Percentiles rank a stretch among this genome's conserved stretches.
phyloP scores from a whole-genome alignment of 2,329 filamentous ascomycete genomes.

The Colletotrichum aenigma region DNA sequence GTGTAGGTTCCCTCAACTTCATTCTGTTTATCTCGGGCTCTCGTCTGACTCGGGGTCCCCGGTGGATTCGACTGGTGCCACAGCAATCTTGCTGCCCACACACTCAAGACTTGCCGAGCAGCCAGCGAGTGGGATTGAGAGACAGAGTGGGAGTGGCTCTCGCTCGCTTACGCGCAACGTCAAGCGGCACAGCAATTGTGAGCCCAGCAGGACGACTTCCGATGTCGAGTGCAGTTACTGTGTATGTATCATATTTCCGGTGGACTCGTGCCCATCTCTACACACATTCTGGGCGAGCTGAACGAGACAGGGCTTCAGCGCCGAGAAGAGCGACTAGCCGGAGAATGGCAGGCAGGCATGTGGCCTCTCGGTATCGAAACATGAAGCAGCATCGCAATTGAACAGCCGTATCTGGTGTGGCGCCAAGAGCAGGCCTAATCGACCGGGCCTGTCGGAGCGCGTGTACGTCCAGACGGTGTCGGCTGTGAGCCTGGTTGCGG shows the following conservation, averaged over 20 bases:
- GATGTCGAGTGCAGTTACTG: not conserved
- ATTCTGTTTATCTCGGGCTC: slow-evolving; percentile 7
- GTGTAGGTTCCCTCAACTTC: slow-evolving; percentile 15
- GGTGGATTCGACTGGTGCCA: slow-evolving; percentile 18
- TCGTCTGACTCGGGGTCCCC: slow-evolving; percentile 16
- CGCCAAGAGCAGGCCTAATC: slow-evolving; percentile 7
- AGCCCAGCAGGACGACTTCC: not conserved
- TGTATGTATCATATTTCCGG: not conserved
- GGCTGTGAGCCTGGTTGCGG: slow-evolving; percentile 18
- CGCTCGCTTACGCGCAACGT: not conserved
- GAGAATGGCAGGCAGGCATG: not conserved
- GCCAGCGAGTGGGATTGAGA: not conserved
- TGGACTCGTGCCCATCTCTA: not conserved
- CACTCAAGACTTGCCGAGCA: slow-evolving; percentile 9
- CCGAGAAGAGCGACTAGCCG: not conserved
- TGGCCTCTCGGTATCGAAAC: not conserved
- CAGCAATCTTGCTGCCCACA: slow-evolving; percentile 17
- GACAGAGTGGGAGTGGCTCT: not conserved
- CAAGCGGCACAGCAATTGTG: not conserved
- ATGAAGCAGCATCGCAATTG: not conserved
- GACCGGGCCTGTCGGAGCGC: slow-evolving; percentile 2
- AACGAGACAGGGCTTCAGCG: not conserved
- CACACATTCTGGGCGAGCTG: not conserved
- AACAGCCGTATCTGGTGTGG: slow-evolving; percentile 9
- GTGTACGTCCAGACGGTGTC: slow-evolving; percentile 4